Evolutionary conservation across 257 asterid genomes (phyloP), one percentile per base, ranked within the genome.

Genomic region (Lantana camara): DNA sequence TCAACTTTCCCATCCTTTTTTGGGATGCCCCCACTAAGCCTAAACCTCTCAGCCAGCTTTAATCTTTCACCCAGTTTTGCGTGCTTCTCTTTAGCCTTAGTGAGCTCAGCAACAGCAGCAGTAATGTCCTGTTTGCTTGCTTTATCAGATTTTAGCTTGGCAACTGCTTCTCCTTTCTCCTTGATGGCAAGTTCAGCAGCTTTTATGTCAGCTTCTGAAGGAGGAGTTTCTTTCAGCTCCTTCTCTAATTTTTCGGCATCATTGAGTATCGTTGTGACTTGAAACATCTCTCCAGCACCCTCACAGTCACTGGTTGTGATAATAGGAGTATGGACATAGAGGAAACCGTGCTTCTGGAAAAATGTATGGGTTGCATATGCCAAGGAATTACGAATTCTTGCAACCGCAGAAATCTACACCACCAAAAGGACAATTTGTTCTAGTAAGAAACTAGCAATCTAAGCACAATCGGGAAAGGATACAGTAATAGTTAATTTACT

Each of bases 201-300:
- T 48, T 78, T 32, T 40, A 81, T n/a, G 60, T 84, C 96, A 10
- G 81, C 71, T 58, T 79, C 95, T 29, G 90, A 79, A 64, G 97
- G 95, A 48, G 92, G 92, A 64, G 67, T 77, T 61, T 83, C 90
- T 66, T 75, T 85, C 71, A 94, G 73, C 14, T 94, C 97, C 81
- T 80, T 90, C 84, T 81, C 96, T 60, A 85, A 59, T 68, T 80
- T 90, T 62, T 94, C 99, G 2, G 88, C 92, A 15, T 84, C 94
- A 17, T 54, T 80, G 15, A 94, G 40, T 49, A 90, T 44, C 37
- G 95, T 84, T 23, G 99, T 90, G 71, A 90, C 99, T 79, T 94
- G 96, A 70, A 94, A 94, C 99, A 94, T 94, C 85, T 94, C 99
- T n/a, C 99, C 99, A 17, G 99, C 99, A 60, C 99, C 99, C 84